Base-by-base conservation (phyloP, 495 filamentous ascomycete genomes). In the Pseudevernia furfuracea region DNA sequence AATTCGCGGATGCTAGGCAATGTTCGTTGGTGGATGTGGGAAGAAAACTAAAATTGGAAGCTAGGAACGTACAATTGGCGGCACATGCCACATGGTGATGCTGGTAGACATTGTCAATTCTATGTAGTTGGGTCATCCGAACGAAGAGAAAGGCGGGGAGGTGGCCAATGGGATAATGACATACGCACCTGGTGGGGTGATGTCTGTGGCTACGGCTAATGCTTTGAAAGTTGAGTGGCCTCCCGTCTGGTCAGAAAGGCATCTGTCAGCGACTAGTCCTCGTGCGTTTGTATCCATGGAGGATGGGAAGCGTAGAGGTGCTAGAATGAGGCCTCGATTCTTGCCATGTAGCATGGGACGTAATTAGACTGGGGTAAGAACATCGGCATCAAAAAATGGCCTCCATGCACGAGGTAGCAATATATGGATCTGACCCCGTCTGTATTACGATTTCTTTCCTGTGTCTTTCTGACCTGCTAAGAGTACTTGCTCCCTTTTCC, bases 141-240 rank as follows among this genome's bases (percentile, higher is more conserved):
- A 25, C 2, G 46, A 30, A 53, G 41, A 2, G 4, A 25, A 2
- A 1, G 14, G 9, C 5, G 15, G 44, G 19, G 53, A 52, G 46
- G 6, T 49, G 52, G 44, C 52, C 14, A 84, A 1, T 17, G 7
- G 30, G 3, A 0, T 3, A 17, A 55, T 10, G 28, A 9, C 3
- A 7, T 10, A 87, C 64, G 82, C 87, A 30, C 86, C 87, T n/a
- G 86, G 84, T 12, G 85, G 85, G 32, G 71, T 76, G 59, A 89
- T 86, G 75, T 97, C 89, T 12, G 93, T 92, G 9, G 90, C 83
- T 3, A 98, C 92, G 19, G 89, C 93, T 38, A 98, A 73, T 19
- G 92, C 94, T 69, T 84, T 88, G 78, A 96, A 93, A 10, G 77
- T 75, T 17, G 74, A 78, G 60, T 89, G 82, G 3, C 91, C 90